Percentiles rank a stretch among this genome's conserved stretches.
These are phyloP conservation scores for Dactylis glomerata DNA, from an alignment of 176 grass and related monocot species.

Conservation along the genomic window DNA sequence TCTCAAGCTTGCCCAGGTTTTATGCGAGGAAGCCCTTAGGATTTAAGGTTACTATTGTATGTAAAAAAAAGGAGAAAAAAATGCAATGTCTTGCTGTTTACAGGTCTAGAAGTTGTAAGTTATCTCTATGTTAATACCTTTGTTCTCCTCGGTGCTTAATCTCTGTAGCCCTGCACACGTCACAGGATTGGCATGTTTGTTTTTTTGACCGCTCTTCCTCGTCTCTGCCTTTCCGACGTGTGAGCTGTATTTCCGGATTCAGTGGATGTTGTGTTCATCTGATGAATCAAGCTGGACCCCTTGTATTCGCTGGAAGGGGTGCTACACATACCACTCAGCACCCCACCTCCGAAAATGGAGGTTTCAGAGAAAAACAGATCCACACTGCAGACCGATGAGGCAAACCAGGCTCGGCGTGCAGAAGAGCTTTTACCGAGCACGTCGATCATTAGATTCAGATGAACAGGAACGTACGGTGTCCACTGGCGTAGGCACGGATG, in stretches of 20 bases:
- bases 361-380: background rate
- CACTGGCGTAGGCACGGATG: background rate
- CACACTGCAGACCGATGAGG: background rate
- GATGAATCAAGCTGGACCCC: background rate
- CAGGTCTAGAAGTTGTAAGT: conserved; percentile 40
- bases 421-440: too few relatives aligned
- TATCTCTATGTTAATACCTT: conserved; percentile 20
- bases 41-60: conserved; percentile 28
- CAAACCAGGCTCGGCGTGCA: background rate
- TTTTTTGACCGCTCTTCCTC: background rate
- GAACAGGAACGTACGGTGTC: background rate
- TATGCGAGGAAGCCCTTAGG: conserved; percentile 39
- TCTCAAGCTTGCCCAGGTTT: conserved; percentile 41
- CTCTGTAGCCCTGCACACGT: conserved; percentile 16
- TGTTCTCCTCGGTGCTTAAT: conserved; percentile 26
- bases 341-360: background rate
- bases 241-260: background rate
- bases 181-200: conserved; percentile 3
- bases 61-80: conserved; percentile 9
- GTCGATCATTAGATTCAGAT: background rate
- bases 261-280: background rate
- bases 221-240: background rate
- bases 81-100: conserved; percentile 22
- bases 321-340: background rate
- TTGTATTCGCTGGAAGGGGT: background rate